Percentiles rank a stretch among this genome's conserved stretches.
These are phyloP conservation scores for Candida endomychidarum DNA, from an alignment of 805 yeast genomes.

Conservation along the genomic window DNA sequence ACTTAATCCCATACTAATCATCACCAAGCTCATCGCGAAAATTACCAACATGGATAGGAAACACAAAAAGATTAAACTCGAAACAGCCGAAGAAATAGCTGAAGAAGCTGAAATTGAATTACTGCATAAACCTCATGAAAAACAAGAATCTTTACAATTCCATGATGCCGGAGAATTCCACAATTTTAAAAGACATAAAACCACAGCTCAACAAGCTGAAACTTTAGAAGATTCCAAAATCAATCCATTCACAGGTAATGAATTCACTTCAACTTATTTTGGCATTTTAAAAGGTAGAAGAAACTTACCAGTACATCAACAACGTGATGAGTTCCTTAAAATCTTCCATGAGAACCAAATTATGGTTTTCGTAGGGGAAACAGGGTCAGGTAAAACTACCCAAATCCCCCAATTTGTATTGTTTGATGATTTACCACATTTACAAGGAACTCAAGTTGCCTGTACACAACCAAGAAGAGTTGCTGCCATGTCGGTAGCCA, in stretches of 20 bases:
- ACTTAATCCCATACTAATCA: too few relatives aligned
- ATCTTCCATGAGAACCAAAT: conserved; percentile 86
- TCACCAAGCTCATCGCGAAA: conserved; percentile 1
- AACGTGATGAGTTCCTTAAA: conserved; percentile 82
- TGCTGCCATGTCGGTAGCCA: conserved; percentile 98
- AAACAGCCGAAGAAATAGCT: conserved; percentile 65
- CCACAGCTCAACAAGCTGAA: conserved; percentile 65
- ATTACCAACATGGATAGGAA: conserved; percentile 34
- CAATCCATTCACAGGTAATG: conserved; percentile 80
- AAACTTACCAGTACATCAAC: conserved; percentile 90
- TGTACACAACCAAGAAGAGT: conserved; percentile 98
- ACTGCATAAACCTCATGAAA: conserved; percentile 47
- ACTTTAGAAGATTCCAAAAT: conserved; percentile 53
- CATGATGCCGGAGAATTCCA: conserved; percentile 70
- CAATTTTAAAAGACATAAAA: conserved; percentile 54
- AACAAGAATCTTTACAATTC: conserved; percentile 39
- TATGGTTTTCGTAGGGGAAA: conserved; percentile 98
- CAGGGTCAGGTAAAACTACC: conserved; percentile 98
- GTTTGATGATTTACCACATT: conserved; percentile 90
- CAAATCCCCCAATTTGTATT: conserved; percentile 96
- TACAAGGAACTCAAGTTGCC: conserved; percentile 81
- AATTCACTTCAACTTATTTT: conserved; percentile 64
- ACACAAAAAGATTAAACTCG: conserved; percentile 48
- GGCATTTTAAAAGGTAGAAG: conserved; percentile 78
- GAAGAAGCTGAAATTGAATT: conserved; percentile 62